phyloP scores from a whole-genome alignment of 768 basidiomycete species.

The Suillus occidentalis region DNA sequence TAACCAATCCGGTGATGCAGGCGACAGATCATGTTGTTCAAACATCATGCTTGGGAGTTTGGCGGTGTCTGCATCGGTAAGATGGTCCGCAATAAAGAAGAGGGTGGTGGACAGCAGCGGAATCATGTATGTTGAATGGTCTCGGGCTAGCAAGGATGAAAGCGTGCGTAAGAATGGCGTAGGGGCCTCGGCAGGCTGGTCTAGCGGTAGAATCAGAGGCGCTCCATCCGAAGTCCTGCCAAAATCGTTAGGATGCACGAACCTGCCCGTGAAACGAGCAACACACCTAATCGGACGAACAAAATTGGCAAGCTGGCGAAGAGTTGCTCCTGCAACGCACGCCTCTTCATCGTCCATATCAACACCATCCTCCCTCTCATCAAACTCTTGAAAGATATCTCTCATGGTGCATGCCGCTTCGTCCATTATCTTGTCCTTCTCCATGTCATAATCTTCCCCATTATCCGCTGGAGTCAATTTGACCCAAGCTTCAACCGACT shows the following conservation, averaged over 20 bases:
- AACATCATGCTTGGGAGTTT: conserved; percentile 62
- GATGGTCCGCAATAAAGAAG: conserved; percentile 64
- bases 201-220: conserved; percentile 51
- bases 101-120: conserved; percentile 65
- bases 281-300: conserved; percentile 58
- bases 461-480: conserved; percentile 29
- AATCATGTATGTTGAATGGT: conserved; percentile 55
- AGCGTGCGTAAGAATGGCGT: conserved; percentile 62
- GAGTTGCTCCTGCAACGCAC: conserved; percentile 57
- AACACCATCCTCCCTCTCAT: conserved; percentile 57
- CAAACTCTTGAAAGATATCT: conserved; percentile 73
- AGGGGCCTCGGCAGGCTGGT: conserved; percentile 53
- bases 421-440: conserved; percentile 59
- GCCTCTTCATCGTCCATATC: conserved; percentile 70
- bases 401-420: conserved; percentile 70
- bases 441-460: conserved; percentile 28
- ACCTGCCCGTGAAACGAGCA: not conserved
- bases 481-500: conserved; percentile 63
- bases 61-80: conserved; percentile 67
- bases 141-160: conserved; percentile 61
- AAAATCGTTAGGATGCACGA: conserved; percentile 10
- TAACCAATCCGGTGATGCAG: conserved; percentile 72
- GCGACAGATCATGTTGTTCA: conserved; percentile 66
- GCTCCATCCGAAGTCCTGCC: conserved; percentile 46
- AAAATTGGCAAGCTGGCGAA: conserved; percentile 59